Conservation (phyloP, 306 rosid genomes). For the Sphenostylis stenocarpa region DNA sequence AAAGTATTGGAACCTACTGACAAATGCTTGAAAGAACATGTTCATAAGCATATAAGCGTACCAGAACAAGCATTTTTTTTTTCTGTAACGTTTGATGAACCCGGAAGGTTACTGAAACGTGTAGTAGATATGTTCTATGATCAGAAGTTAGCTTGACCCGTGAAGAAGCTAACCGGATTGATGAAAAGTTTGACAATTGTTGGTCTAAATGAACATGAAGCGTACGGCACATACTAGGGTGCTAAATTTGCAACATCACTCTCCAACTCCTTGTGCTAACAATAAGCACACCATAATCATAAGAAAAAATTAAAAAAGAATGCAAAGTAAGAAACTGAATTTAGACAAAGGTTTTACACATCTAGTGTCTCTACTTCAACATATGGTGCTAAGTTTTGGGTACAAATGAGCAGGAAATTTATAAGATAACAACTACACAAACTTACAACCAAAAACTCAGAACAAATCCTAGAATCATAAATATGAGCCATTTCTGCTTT, state of each 20-base stretch:
- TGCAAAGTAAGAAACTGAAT: background rate
- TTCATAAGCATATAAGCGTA: too few relatives aligned
- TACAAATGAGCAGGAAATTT: background rate
- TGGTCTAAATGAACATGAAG: background rate
- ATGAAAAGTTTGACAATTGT: background rate
- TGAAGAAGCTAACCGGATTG: background rate
- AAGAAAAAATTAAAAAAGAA: background rate
- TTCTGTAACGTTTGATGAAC: too few relatives aligned
- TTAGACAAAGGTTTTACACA: background rate
- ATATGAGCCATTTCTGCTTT: conserved; percentile 32
- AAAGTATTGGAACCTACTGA: too few relatives aligned
- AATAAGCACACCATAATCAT: background rate
- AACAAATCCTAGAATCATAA: conserved; percentile 38
- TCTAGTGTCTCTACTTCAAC: background rate
- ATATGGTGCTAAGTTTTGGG: conserved; percentile 10
- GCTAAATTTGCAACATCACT: background rate
- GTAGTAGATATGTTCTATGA: too few relatives aligned
- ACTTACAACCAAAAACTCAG: conserved; percentile 41
- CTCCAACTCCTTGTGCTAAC: conserved; percentile 14
- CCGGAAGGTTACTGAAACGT: too few relatives aligned
- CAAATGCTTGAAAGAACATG: too few relatives aligned
- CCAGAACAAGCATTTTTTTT: too few relatives aligned
- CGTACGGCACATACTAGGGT: background rate
- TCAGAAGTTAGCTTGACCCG: too few relatives aligned
- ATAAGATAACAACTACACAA: conserved; percentile 14